Evolutionary conservation across 2,329 filamentous ascomycete genomes (phyloP), one percentile per base, ranked within the genome.

Genomic region (Emmonsiellopsis sp.): DNA sequence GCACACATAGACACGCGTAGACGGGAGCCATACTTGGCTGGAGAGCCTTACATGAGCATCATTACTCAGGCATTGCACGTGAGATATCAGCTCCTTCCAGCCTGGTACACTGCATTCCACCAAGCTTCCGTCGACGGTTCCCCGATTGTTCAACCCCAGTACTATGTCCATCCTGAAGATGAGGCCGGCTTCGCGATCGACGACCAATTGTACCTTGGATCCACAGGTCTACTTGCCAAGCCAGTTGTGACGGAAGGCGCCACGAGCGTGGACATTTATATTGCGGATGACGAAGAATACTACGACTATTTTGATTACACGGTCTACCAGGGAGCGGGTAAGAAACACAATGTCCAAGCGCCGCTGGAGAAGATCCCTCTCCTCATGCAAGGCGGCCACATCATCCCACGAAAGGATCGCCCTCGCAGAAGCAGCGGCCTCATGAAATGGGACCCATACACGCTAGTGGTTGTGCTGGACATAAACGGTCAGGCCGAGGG

Each of bases 71-170:
- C 93, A 1, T 77, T 98, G 42, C 86, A 91, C 36, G 79, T 98
- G 42, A 83, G 93, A 49, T 98, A 98, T 71, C 83, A 86, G 58
- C 79, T 98, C 37, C 79, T 98, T 42, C 93, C 93, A 32, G 83
- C 88, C 1, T 97, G 91, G 91, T 98, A 98, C 70, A 97, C 92
- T 1, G 90, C 92, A 7, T 98, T 98, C 77, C 89, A 92, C 65
- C 84, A 94, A 64, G 89, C 93, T 10, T 86, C 88, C 61, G 78
- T 83, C 13, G 83, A 88, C 47, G 92, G 91, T 42, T 87, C 84
- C 53, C 93, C 93, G 0, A 92, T 98, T 61, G 77, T 98, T 53
- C 82, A 88, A 51, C 92, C 93, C 8, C 90, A 97, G 73, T 95
- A 91, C 74, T 97, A 92, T 74, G 86, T 89, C 1, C 88, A 95